Conservation (phyloP, 2,329 filamentous ascomycete genomes). For the Ambrosiella beaveri region DNA sequence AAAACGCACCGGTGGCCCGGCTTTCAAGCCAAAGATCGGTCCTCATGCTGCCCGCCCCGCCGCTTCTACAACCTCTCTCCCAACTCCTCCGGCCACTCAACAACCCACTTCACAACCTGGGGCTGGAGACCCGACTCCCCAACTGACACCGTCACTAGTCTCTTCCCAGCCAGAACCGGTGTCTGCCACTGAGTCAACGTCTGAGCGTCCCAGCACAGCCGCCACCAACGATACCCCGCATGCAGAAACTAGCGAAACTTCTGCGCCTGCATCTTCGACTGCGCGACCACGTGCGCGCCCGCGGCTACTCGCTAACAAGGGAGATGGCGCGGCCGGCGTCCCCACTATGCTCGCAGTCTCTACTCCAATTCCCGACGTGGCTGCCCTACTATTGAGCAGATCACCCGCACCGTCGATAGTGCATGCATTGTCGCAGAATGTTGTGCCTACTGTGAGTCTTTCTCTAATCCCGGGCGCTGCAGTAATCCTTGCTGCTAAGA, state of each 20-base stretch:
- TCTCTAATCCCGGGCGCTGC: too few species aligned
- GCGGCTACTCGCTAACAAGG: constrained; percentile 3
- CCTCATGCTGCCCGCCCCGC: constrained; percentile 34
- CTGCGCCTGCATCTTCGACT: neutral
- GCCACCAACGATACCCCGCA: constrained; percentile 3
- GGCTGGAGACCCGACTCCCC: neutral
- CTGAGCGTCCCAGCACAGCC: neutral
- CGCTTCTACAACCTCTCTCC: constrained; percentile 7
- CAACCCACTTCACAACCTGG: neutral
- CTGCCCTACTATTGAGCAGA: too few species aligned
- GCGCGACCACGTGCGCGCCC: constrained; percentile 2
- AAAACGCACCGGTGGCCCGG: constrained; percentile 37
- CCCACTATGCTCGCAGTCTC: neutral
- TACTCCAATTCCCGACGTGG: too few species aligned
- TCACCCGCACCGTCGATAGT: neutral
- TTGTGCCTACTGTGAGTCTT: too few species aligned
- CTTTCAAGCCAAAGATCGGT: constrained; percentile 55
- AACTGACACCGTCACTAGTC: neutral
- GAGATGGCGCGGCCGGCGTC: neutral
- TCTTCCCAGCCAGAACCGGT: neutral
- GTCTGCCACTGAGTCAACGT: neutral
- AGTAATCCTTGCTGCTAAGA: too few species aligned
- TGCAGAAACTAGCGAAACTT: neutral
- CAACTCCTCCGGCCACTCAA: neutral
- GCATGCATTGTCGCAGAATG: neutral